phyloP scores from a whole-genome alignment of 495 filamentous ascomycete genomes.

The Aspergillus hancockii region DNA sequence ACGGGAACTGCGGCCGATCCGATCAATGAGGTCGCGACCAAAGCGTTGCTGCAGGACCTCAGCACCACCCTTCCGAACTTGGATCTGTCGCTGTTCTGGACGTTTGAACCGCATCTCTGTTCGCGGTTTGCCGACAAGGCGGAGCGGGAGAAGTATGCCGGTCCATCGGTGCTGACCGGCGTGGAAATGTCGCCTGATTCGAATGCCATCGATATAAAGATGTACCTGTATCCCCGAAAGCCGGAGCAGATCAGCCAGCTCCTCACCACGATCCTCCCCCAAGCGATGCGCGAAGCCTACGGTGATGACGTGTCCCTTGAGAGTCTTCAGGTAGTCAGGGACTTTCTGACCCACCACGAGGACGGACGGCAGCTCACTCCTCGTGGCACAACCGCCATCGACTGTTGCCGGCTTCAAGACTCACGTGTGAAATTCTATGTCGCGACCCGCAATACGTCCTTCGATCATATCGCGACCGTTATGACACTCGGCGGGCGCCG shows the following conservation, averaged over 20 bases:
- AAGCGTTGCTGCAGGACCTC: slow-evolving; percentile 7
- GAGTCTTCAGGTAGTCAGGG: slow-evolving; percentile 6
- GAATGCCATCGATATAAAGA: slow-evolving; percentile 7
- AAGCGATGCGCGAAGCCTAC: slow-evolving; percentile 14
- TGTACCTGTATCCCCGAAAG: neutral
- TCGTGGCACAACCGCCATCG: slow-evolving; percentile 9
- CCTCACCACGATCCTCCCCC: slow-evolving; percentile 8
- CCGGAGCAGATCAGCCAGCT: slow-evolving; percentile 4
- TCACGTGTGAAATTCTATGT: slow-evolving; percentile 13
- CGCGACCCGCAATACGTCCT: slow-evolving; percentile 7
- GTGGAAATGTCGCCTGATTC: slow-evolving; percentile 7
- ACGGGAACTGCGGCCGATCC: slow-evolving; percentile 13
- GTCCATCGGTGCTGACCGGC: slow-evolving; percentile 5
- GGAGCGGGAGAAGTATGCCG: slow-evolving; percentile 2
- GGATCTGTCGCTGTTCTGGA: slow-evolving; percentile 11
- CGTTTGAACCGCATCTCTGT: slow-evolving; percentile 1
- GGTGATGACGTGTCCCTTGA: slow-evolving; percentile 10
- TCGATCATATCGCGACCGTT: slow-evolving; percentile 11
- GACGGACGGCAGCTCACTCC: slow-evolving; percentile 6
- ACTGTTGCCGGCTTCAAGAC: slow-evolving; percentile 7
- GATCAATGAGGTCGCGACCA: slow-evolving; percentile 9
- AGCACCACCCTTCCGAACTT: neutral
- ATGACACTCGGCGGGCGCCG: slow-evolving; percentile 10
- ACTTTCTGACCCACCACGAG: slow-evolving; percentile 4
- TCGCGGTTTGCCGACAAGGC: slow-evolving; percentile 2